phyloP scores from a whole-genome alignment of 192 early-diverging fungal genomes.

The Podila horticola region DNA sequence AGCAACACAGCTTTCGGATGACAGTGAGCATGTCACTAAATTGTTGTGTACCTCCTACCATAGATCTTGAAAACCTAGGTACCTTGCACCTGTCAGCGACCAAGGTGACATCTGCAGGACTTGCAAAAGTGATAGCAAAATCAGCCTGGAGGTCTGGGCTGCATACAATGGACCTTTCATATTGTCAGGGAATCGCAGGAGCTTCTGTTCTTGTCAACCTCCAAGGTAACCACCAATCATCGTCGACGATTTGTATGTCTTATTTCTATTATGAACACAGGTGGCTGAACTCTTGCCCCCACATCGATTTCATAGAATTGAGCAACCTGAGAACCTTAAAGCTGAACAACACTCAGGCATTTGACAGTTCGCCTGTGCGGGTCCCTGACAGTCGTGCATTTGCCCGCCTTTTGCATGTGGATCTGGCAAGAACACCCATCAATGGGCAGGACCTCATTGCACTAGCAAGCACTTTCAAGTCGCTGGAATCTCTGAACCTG shows the following conservation, averaged over 20 bases:
- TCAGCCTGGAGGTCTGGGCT: constrained; percentile 32
- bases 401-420: constrained; percentile 5
- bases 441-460: constrained; percentile 8
- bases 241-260: background rate
- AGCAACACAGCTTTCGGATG: background rate
- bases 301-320: constrained; percentile 19
- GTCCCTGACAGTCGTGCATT: constrained; percentile 16
- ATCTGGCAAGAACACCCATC: constrained; percentile 23
- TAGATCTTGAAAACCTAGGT: constrained; percentile 30
- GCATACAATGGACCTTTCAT: constrained; percentile 49
- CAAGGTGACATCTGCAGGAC: constrained; percentile 63
- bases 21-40: background rate
- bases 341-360: constrained; percentile 36
- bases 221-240: constrained; percentile 25
- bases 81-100: constrained; percentile 58
- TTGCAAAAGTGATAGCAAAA: constrained; percentile 34
- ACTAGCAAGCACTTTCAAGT: constrained; percentile 1
- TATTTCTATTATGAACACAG: background rate
- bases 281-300: background rate
- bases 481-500: constrained; percentile 17
- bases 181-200: constrained; percentile 44
- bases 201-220: constrained; percentile 28
- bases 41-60: background rate
- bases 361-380: constrained; percentile 17
- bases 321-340: constrained; percentile 32